Evolutionary conservation across 2,329 filamentous ascomycete species (phyloP), one percentile per base, ranked within the genome.

Genomic region (Clonostachys rosea): DNA sequence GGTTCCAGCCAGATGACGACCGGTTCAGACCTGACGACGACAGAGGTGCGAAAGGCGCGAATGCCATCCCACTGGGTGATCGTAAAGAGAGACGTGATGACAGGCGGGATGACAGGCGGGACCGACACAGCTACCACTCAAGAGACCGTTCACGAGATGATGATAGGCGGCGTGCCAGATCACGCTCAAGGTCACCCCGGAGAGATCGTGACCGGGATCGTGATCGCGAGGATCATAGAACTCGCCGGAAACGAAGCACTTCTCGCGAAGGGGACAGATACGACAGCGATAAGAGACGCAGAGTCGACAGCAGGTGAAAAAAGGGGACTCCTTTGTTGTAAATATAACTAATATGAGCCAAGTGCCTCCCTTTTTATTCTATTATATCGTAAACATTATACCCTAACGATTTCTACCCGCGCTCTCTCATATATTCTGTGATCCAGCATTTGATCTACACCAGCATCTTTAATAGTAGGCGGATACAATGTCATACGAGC

Each of bases 331-430:
- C 24, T 30, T 30, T 8, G 10, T 30, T 30, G 24, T 30, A 30
- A 24, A 30, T 30, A 30, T 30, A 30, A 30, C 7, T 30, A 30
- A 30, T 30, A 24, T 24, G 10, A 30, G 24, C 24, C 24, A 30
- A 10, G 24, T 30, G 24, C 24, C 24, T 30, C 24, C 24, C 10
- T 30, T 24, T 30, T 30, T 9, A 9, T 30, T 30, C 24, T 30
- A 30, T 30, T 30, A 30, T 30, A 30, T 30, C 24, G 9, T 30
- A 30, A 30, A 30, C 24, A 30, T 57, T 67, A 82, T 65, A 96
- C 94, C 70, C 81, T 85, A 36, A 87, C 79, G 60, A 99, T 87
- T 66, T 99, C 92, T 18, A 96, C 89, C 52, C 92, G 81, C 33
- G 89, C 85, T 50, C 94, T 76, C 51, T 92, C 84, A 66, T 87